Percentiles rank a stretch among this genome's conserved stretches.
These are phyloP conservation scores for Camellia japonica DNA, from an alignment of 148 eudicot genomes.

Conservation along the genomic window DNA sequence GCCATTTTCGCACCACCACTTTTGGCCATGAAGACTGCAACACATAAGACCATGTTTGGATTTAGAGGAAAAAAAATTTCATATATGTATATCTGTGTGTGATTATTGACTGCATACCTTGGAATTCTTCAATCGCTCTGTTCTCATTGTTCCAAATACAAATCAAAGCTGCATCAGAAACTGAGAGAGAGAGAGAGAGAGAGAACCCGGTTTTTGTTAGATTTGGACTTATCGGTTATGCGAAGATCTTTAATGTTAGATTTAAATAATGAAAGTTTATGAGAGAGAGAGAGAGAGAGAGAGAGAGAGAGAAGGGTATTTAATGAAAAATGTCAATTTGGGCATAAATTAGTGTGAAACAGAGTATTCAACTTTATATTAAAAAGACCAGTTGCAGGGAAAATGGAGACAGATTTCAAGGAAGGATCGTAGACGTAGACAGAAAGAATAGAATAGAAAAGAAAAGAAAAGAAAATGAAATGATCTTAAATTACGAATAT, in stretches of 20 bases:
- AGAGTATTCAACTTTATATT: slow-evolving; percentile 16
- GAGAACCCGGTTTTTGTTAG: not conserved
- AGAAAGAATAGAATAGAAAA: slow-evolving; percentile 7
- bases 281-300: too few relatives aligned
- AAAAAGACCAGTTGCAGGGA: slow-evolving; percentile 42
- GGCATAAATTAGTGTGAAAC: not conserved
- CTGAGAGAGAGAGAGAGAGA: not conserved
- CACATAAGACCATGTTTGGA: too few relatives aligned
- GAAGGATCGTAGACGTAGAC: slow-evolving; percentile 18
- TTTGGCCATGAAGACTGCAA: slow-evolving; percentile 67
- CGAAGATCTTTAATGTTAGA: slow-evolving; percentile 1
- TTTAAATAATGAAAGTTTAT: not conserved
- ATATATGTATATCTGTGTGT: not conserved
- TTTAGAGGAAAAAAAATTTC: too few relatives aligned
- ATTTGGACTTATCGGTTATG: slow-evolving; percentile 12
- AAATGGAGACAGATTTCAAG: slow-evolving; percentile 35
- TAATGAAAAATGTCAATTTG: not conserved
- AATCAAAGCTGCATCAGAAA: slow-evolving; percentile 3
- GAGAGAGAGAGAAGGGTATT: not conserved
- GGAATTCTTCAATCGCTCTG: slow-evolving; percentile 19
- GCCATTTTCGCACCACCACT: slow-evolving; percentile 53
- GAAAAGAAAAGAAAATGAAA: not conserved
- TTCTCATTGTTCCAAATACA: slow-evolving; percentile 33
- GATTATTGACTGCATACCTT: slow-evolving; percentile 26
- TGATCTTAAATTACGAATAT: not conserved